Evolutionary conservation across 2,329 filamentous ascomycete genomes (phyloP).

Genomic region (Orbilia javanica): DNA sequence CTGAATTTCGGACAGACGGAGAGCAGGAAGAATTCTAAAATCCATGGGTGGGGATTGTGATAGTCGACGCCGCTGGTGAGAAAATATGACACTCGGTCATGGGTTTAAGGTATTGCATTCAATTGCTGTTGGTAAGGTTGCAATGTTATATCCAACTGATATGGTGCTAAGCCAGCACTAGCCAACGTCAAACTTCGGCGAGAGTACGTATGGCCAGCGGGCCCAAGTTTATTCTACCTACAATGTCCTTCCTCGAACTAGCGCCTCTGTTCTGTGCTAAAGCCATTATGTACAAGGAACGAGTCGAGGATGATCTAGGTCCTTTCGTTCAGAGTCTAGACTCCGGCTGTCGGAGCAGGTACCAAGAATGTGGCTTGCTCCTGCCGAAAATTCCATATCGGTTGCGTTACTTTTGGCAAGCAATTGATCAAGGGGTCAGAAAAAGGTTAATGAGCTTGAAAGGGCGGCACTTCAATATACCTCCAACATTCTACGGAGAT

Average conservation of each 20-base stretch:
- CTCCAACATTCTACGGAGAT: slow-evolving; percentile 44
- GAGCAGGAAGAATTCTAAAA: background rate
- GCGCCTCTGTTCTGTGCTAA: background rate
- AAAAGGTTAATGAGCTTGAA: background rate
- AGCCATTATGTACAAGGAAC: slow-evolving; percentile 7
- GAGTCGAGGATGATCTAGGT: slow-evolving; percentile 5
- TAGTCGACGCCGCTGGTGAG: background rate
- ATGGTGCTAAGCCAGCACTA: no score
- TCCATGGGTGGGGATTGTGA: slow-evolving; percentile 10
- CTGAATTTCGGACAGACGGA: background rate
- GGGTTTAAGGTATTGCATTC: background rate
- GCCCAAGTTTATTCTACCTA: background rate
- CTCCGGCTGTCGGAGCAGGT: slow-evolving; percentile 32
- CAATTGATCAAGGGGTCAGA: slow-evolving; percentile 22
- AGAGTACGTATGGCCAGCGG: slow-evolving; percentile 1
- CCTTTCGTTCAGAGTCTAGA: slow-evolving; percentile 42
- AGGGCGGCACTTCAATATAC: slow-evolving; percentile 27
- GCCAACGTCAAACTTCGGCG: slow-evolving; percentile 2
- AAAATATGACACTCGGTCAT: background rate
- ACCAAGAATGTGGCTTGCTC: slow-evolving; percentile 54
- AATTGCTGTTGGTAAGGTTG: background rate
- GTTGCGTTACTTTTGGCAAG: slow-evolving; percentile 25
- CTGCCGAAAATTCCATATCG: slow-evolving; percentile 33
- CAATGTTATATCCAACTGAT: background rate
- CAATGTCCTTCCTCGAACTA: background rate